These are phyloP conservation scores for Mycena maculata DNA, from an alignment of 768 basidiomycete genomes.

Conservation along the genomic window DNA sequence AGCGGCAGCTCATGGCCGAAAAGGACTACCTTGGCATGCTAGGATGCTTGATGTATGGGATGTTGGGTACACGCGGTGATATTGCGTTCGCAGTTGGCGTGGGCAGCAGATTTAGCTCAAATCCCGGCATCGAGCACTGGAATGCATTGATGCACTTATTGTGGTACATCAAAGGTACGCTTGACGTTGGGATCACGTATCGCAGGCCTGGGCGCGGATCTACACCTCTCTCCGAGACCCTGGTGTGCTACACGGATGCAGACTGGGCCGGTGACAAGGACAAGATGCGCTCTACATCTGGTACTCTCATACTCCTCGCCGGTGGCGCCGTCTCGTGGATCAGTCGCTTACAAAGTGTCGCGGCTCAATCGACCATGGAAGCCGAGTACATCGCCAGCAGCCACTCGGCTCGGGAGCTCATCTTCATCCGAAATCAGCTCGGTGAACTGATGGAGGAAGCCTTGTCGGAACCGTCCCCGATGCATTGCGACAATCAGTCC, in stretches of 20 bases:
- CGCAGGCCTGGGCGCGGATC: background rate
- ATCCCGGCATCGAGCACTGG: slow-evolving; percentile 3
- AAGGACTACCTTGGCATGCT: background rate
- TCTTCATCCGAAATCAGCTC: background rate
- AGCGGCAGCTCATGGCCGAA: background rate
- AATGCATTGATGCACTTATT: background rate
- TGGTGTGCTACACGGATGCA: background rate
- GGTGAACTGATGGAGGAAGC: background rate
- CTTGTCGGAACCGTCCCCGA: background rate
- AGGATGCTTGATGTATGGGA: background rate
- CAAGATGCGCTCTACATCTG: background rate
- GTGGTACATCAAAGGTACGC: background rate
- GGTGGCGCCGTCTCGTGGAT: slow-evolving; percentile 1
- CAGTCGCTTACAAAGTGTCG: background rate
- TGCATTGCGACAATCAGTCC: slow-evolving; percentile 2
- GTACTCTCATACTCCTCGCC: background rate
- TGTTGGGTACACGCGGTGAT: background rate
- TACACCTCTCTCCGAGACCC: background rate
- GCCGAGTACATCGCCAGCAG: background rate
- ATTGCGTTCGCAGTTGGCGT: background rate
- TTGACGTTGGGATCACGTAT: background rate
- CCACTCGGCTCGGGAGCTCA: background rate
- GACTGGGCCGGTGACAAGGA: background rate
- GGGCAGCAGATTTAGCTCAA: background rate
- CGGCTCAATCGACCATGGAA: background rate